Evolutionary conservation across 257 asterid species (phyloP), one percentile per base, ranked within the genome.

Genomic region (Primulina huaijiensis): DNA sequence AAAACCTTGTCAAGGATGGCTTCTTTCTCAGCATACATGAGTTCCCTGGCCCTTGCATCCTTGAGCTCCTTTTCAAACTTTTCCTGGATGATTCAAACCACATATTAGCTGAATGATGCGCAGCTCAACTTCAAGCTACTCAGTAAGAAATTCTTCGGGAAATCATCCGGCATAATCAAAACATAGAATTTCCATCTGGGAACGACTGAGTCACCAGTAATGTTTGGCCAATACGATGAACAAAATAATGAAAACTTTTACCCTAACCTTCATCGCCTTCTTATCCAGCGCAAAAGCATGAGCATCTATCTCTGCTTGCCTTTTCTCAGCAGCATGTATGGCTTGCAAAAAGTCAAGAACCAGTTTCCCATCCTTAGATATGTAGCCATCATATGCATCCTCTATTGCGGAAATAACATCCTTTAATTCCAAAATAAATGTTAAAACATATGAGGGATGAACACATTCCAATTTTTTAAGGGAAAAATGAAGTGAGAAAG

Each of bases 21-120:
- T 87, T 94, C 99, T 80, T 89, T 89, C 85, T 94, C 97, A 64
- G 96, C 99, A 85, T 94, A 94, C 96, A 94, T 91, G 81, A 94
- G 97, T 83, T 94, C 97, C 86, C 97, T 86, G 77, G 88, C 96
- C 83, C 91, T 83, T 73, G 97, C 95, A 85, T 94, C 99, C 83
- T 83, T 94, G 17, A 94, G 88, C 67, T 94, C 97, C 86, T 88
- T 91, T 76, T 94, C 97, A 74, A 87, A 94, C 80, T 87, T 91
- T 73, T 86, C 97, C 99, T 94, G 88, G 77, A 78, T 68, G 68
- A 78, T 67, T 78, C 60, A 21, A 86, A 63, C 75, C 29, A 55
- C 30, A 34, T 70, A 76, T 82, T 29, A 83, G 58, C 20, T 70
- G 76, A 78, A 30, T 53, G 58, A 63, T 55, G 60, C 65, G 73